Evolutionary conservation across 2,329 filamentous ascomycete species (phyloP).

Genomic region (Colletotrichum falcatum): DNA sequence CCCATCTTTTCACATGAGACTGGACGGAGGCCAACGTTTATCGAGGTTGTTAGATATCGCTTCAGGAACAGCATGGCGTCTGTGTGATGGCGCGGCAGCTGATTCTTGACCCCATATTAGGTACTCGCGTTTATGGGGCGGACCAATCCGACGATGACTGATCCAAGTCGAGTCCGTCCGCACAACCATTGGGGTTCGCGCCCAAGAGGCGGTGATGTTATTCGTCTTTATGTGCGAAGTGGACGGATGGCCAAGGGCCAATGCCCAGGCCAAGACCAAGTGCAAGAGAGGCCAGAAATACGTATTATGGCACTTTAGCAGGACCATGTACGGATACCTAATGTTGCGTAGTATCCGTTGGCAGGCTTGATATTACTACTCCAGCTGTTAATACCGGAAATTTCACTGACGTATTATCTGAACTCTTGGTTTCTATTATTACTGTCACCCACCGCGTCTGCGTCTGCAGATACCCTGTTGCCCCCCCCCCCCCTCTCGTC

Average conservation of each 20-base stretch:
- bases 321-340: neutral
- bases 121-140: constrained; percentile 10
- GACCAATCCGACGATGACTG: neutral
- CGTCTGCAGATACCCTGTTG: neutral
- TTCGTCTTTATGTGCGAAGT: neutral
- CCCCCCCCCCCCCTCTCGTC: constrained; percentile 4
- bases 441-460: constrained; percentile 9
- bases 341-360: neutral
- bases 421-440: constrained; percentile 38
- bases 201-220: neutral
- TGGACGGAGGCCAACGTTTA: constrained; percentile 12
- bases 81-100: constrained; percentile 13
- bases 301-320: neutral
- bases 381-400: neutral
- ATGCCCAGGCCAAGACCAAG: neutral
- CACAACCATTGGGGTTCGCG: constrained; percentile 2
- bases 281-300: neutral
- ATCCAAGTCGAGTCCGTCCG: constrained; percentile 14
- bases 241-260: neutral
- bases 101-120: neutral
- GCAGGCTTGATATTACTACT: constrained; percentile 17
- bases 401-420: constrained; percentile 32
- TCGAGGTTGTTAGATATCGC: neutral
- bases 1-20: constrained; percentile 11
- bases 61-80: constrained; percentile 4